Percentiles rank a stretch among this genome's conserved stretches.
These are phyloP conservation scores for Blastobotrys attinorum DNA, from an alignment of 805 yeast genomes.

Conservation along the genomic window DNA sequence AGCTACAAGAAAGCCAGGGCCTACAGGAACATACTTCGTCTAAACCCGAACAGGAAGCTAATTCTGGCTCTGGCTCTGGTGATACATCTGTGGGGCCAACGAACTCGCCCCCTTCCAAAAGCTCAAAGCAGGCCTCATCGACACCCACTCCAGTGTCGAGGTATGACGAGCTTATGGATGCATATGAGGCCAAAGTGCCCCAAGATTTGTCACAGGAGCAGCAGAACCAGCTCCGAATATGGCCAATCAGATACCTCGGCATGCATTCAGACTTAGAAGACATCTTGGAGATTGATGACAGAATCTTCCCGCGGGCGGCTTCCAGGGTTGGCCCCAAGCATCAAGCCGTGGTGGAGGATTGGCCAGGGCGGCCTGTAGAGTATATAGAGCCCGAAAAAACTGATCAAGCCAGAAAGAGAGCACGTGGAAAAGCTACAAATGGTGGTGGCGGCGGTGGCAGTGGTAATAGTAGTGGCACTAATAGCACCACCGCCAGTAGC, in stretches of 20 bases:
- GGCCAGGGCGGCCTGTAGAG: constrained; percentile 56
- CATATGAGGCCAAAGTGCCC: constrained; percentile 23
- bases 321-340: constrained; percentile 68
- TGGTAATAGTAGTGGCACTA: not conserved
- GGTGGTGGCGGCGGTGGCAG: not conserved
- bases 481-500: not conserved
- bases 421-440: not conserved
- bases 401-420: constrained; percentile 23
- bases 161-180: constrained; percentile 22
- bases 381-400: constrained; percentile 43
- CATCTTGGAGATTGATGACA: constrained; percentile 65
- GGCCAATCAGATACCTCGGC: constrained; percentile 78
- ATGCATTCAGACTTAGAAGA: constrained; percentile 67
- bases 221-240: constrained; percentile 29
- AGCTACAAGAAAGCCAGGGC: constrained; percentile 20
- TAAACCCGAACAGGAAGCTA: not conserved
- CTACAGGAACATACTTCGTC: constrained; percentile 2
- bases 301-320: constrained; percentile 75
- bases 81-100: constrained; percentile 1
- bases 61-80: constrained; percentile 2
- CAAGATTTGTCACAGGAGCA: constrained; percentile 22
- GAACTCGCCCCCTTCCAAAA: not conserved
- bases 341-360: constrained; percentile 53
- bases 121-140: constrained; percentile 1
- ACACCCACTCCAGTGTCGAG: constrained; percentile 9